phyloP scores from a whole-genome alignment of 140 eudicot species.

The Flaveria floridana region DNA sequence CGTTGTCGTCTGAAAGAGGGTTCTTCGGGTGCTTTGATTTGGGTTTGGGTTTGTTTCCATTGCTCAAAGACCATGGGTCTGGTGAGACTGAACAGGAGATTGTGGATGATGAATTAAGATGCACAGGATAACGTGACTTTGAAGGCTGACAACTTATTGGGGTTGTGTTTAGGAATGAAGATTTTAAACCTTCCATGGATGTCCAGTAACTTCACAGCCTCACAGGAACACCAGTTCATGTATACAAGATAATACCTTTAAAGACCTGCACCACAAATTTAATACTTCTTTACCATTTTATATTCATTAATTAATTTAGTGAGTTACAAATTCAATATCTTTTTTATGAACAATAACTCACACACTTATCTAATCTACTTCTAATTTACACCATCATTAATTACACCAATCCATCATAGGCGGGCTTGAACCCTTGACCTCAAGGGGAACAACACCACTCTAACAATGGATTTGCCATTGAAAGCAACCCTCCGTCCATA shows the following conservation, averaged over 20 bases:
- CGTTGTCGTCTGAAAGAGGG: conserved; percentile 79
- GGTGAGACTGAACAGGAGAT: conserved; percentile 48
- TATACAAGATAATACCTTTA: conserved; percentile 1
- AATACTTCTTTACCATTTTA: neutral
- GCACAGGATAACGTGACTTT: neutral
- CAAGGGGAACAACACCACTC: too few species aligned
- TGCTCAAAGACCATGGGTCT: conserved; percentile 83
- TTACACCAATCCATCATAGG: too few species aligned
- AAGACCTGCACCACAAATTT: neutral
- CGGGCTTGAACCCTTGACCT: too few species aligned
- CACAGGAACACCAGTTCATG: neutral
- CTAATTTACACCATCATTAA: too few species aligned
- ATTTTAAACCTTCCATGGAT: conserved; percentile 54
- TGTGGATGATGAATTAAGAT: conserved; percentile 17
- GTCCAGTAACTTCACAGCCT: neutral
- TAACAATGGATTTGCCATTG: too few species aligned
- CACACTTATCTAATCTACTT: too few species aligned
- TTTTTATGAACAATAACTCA: too few species aligned
- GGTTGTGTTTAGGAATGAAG: conserved; percentile 48
- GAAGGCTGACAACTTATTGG: conserved; percentile 22
- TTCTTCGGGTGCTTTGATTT: conserved; percentile 71
- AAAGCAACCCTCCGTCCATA: too few species aligned
- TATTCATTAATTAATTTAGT: neutral
- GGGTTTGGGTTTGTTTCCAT: conserved; percentile 82
- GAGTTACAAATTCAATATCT: neutral